phyloP scores from a whole-genome alignment of 768 basidiomycete genomes.

The Chalciporus chontae region DNA sequence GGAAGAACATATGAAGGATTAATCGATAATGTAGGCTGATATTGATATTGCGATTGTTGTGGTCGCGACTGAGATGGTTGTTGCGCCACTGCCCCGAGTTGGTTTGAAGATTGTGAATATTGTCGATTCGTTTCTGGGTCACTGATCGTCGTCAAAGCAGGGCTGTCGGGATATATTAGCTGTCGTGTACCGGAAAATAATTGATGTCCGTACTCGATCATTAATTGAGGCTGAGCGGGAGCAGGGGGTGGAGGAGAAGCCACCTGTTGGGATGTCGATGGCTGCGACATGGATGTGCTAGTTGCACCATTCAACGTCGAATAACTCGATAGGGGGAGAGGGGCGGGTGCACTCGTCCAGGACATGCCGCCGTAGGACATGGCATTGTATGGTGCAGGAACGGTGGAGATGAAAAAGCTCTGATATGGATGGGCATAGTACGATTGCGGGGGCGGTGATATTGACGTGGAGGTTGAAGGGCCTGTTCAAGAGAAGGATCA shows the following conservation, averaged over 20 bases:
- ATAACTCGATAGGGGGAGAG: constrained; percentile 65
- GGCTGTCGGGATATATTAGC: constrained; percentile 38
- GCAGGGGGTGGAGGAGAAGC: constrained; percentile 22
- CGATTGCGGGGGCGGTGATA: constrained; percentile 38
- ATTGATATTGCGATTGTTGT: constrained; percentile 37
- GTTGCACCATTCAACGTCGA: constrained; percentile 81
- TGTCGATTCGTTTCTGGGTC: constrained; percentile 44
- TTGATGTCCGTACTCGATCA: constrained; percentile 59
- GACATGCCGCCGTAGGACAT: constrained; percentile 49
- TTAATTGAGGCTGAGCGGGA: constrained; percentile 38
- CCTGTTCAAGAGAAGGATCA: constrained; percentile 21
- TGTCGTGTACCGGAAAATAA: constrained; percentile 5
- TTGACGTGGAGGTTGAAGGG: constrained; percentile 39
- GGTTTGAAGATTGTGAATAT: constrained; percentile 42
- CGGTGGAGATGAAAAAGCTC: constrained; percentile 38
- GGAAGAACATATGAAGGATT: constrained; percentile 39
- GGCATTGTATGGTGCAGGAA: constrained; percentile 48
- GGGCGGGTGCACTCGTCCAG: constrained; percentile 41
- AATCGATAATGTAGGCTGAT: constrained; percentile 41
- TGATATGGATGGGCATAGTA: constrained; percentile 42
- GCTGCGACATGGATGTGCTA: constrained; percentile 36
- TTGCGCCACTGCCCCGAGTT: constrained; percentile 34
- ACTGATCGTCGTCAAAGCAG: constrained; percentile 57
- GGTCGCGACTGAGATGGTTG: constrained; percentile 32
- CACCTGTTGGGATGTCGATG: constrained; percentile 29